Evolutionary conservation across 768 basidiomycete genomes (phyloP).

Genomic region (Collybiopsis luxurians): DNA sequence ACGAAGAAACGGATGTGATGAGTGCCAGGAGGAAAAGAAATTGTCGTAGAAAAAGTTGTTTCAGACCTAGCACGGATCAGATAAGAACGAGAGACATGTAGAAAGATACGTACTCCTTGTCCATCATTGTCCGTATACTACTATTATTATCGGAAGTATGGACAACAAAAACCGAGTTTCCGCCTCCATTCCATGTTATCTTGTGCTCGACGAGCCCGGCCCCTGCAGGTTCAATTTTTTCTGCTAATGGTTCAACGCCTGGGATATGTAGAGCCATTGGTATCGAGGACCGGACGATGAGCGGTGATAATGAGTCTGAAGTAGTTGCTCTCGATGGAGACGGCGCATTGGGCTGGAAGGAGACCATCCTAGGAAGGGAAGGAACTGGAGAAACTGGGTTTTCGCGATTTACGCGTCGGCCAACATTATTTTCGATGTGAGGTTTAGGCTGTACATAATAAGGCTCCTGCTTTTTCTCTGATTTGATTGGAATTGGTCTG

Average conservation of each 20-base stretch:
- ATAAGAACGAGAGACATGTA: conserved; percentile 8
- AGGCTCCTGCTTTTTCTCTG: background rate
- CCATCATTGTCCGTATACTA: conserved; percentile 67
- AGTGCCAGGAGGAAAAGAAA: conserved; percentile 76
- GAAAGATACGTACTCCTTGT: conserved; percentile 51
- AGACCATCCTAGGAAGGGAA: background rate
- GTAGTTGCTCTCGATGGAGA: background rate
- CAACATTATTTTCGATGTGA: conserved; percentile 3
- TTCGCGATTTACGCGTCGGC: background rate
- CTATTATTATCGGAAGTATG: conserved; percentile 76
- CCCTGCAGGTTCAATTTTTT: background rate
- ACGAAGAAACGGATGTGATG: conserved; percentile 96
- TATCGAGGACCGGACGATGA: background rate
- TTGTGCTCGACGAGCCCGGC: conserved; percentile 18
- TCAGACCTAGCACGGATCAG: background rate
- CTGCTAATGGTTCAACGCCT: background rate
- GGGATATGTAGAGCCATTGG: background rate
- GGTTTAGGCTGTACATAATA: background rate
- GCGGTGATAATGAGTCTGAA: background rate
- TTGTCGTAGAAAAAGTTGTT: conserved; percentile 30
- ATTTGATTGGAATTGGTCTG: background rate
- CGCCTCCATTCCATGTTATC: conserved; percentile 67
- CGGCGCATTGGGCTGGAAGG: background rate
- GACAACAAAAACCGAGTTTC: conserved; percentile 59
- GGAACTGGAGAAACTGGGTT: background rate